Conservation (phyloP, 2,329 filamentous ascomycete species). For the Epichloe scottii region DNA sequence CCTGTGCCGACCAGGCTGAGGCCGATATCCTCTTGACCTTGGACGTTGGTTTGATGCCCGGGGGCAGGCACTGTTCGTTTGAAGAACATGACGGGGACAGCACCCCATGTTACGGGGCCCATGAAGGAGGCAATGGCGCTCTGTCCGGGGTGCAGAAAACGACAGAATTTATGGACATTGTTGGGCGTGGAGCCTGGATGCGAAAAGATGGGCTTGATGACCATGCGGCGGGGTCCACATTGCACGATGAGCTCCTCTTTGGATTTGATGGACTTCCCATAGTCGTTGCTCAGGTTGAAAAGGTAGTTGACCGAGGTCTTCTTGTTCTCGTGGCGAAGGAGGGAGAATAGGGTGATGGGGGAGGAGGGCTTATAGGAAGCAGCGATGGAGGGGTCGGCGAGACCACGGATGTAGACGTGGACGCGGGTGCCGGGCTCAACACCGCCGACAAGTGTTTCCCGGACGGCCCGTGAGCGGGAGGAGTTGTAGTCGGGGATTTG, state of each 20-base stretch:
- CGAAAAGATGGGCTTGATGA: slow-evolving; percentile 85
- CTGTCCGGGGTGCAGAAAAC: slow-evolving; percentile 81
- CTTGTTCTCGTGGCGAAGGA: slow-evolving; percentile 92
- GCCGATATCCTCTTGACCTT: slow-evolving; percentile 31
- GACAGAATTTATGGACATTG: slow-evolving; percentile 93
- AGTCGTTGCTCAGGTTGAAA: slow-evolving; percentile 70
- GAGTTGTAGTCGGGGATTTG: slow-evolving; percentile 84
- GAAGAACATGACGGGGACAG: slow-evolving; percentile 84
- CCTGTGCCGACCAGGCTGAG: slow-evolving; percentile 75
- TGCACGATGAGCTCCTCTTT: slow-evolving; percentile 90
- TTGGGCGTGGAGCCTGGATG: slow-evolving; percentile 83
- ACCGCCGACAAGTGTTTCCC: slow-evolving; percentile 81
- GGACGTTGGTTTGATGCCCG: slow-evolving; percentile 28
- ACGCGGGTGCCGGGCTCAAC: slow-evolving; percentile 76
- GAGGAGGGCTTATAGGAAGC: slow-evolving; percentile 33
- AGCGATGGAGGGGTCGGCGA: slow-evolving; percentile 31
- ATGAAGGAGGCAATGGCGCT: slow-evolving; percentile 83
- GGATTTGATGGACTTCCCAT: slow-evolving; percentile 65
- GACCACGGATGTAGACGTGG: slow-evolving; percentile 55
- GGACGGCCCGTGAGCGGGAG: slow-evolving; percentile 60
- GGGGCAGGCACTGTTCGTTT: slow-evolving; percentile 38
- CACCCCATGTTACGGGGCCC: slow-evolving; percentile 84
- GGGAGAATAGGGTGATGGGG: slow-evolving; percentile 68
- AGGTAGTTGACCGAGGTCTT: slow-evolving; percentile 80
- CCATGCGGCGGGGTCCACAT: slow-evolving; percentile 74